These are phyloP conservation scores for Ogataea wickerhamii DNA, from an alignment of 805 yeast species.

Conservation along the genomic window DNA sequence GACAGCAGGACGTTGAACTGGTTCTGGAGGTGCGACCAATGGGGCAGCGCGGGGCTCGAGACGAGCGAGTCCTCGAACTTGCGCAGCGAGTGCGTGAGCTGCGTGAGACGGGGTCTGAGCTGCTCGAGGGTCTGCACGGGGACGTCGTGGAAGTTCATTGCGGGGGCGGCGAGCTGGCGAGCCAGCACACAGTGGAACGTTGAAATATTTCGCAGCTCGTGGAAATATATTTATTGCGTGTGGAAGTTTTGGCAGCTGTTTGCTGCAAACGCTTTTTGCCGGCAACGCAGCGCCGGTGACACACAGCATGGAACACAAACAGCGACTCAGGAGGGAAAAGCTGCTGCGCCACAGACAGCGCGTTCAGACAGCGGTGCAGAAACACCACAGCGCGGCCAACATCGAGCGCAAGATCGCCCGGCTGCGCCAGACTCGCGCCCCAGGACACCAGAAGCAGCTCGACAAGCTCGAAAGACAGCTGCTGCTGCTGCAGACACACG, in stretches of 20 bases:
- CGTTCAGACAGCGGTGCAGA: constrained; percentile 5
- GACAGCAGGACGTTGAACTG: constrained; percentile 82
- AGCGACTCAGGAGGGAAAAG: constrained; percentile 2
- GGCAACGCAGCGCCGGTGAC: too few species aligned
- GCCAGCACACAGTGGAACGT: too few species aligned
- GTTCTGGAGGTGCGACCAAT: constrained; percentile 67
- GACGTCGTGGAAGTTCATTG: constrained; percentile 36
- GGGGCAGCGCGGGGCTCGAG: constrained; percentile 39
- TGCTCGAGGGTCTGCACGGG: constrained; percentile 64
- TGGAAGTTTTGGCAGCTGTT: too few species aligned
- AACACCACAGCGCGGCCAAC: constrained; percentile 8
- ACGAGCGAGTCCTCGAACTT: constrained; percentile 52
- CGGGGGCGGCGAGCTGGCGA: too few species aligned
- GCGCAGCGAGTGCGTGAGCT: constrained; percentile 56
- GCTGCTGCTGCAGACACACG: constrained; percentile 16
- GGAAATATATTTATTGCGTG: too few species aligned
- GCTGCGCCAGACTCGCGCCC: constrained; percentile 9
- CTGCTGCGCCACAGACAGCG: constrained; percentile 7
- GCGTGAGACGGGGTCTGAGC: constrained; percentile 57
- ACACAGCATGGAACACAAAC: background rate
- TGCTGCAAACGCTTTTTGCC: too few species aligned
- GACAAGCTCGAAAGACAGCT: constrained; percentile 17
- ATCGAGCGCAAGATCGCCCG: constrained; percentile 11
- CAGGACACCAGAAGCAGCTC: constrained; percentile 9
- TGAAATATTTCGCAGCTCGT: too few species aligned